phyloP scores from a whole-genome alignment of 192 early-diverging fungal species.

The Umbelopsis sp. region DNA sequence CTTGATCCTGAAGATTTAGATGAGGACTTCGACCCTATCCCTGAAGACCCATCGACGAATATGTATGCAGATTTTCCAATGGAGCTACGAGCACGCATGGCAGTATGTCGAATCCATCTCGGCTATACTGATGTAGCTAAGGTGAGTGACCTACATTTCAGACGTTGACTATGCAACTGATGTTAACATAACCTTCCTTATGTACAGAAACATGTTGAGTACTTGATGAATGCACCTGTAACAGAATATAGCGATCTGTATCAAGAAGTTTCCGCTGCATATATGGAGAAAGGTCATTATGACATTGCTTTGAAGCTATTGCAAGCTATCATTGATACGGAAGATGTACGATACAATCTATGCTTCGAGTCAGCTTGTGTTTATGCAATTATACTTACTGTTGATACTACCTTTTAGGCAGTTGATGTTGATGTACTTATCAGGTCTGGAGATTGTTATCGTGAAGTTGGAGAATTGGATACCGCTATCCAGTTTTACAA shows the following conservation, averaged over 20 bases:
- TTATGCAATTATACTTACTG: neutral
- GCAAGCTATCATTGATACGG: conserved; percentile 46
- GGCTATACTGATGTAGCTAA: conserved; percentile 69
- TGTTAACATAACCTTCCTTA: neutral
- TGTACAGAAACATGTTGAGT: conserved; percentile 64
- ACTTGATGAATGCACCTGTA: conserved; percentile 52
- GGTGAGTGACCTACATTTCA: conserved; percentile 28
- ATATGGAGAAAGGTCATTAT: conserved; percentile 63
- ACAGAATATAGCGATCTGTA: conserved; percentile 69
- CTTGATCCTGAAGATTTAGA: conserved; percentile 62
- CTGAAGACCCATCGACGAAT: conserved; percentile 9
- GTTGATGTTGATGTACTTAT: conserved; percentile 46
- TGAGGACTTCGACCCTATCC: conserved; percentile 19
- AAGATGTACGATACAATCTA: conserved; percentile 36
- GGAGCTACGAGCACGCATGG: conserved; percentile 86
- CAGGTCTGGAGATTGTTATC: conserved; percentile 61
- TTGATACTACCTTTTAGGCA: conserved; percentile 17
- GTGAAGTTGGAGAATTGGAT: conserved; percentile 63
- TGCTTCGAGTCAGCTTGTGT: neutral
- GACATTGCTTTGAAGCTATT: conserved; percentile 64
- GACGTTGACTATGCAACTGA: no score
- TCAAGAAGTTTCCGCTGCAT: conserved; percentile 75
- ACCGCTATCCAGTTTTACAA: conserved; percentile 61
- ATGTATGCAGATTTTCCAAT: conserved; percentile 60
- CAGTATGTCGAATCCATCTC: conserved; percentile 74